Evolutionary conservation across 2,329 filamentous ascomycete genomes (phyloP).

Genomic region (Alternaria consortialis): DNA sequence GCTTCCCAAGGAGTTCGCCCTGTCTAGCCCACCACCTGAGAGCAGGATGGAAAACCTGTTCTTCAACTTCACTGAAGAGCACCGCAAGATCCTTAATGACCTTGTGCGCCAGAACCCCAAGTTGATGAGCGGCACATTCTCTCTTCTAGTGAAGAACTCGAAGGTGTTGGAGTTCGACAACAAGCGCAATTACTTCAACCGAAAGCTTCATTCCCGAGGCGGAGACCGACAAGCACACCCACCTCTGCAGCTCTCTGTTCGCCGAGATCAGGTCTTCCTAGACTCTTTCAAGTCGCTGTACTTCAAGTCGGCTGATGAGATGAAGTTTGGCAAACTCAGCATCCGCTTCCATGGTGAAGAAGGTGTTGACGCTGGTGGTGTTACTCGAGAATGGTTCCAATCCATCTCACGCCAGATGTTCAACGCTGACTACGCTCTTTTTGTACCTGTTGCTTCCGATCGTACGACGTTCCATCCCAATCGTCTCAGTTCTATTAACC

Average conservation of each 20-base stretch:
- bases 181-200: conserved; percentile 98
- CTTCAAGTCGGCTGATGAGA: conserved; percentile 95
- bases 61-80: conserved; percentile 97
- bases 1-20: conserved; percentile 69
- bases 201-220: conserved; percentile 82
- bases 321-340: conserved; percentile 98
- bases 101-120: conserved; percentile 96
- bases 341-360: conserved; percentile 98
- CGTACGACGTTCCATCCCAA: conserved; percentile 99
- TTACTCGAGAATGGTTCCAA: conserved; percentile 99
- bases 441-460: conserved; percentile 95
- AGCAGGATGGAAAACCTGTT: conserved; percentile 87
- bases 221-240: conserved; percentile 73
- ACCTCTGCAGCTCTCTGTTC: conserved; percentile 85
- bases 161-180: conserved; percentile 99
- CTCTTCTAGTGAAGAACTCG: conserved; percentile 94
- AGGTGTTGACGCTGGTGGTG: conserved; percentile 95
- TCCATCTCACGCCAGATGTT: conserved; percentile 98
- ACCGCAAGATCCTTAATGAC: conserved; percentile 97
- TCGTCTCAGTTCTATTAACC: conserved; percentile 90
- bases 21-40: conserved; percentile 81
- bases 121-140: conserved; percentile 98
- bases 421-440: conserved; percentile 95
- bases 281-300: conserved; percentile 99
- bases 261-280: conserved; percentile 94